These are phyloP conservation scores for Cryptosporidium ryanae DNA, from an alignment of 169 alveolate genomes.

Conservation along the genomic window DNA sequence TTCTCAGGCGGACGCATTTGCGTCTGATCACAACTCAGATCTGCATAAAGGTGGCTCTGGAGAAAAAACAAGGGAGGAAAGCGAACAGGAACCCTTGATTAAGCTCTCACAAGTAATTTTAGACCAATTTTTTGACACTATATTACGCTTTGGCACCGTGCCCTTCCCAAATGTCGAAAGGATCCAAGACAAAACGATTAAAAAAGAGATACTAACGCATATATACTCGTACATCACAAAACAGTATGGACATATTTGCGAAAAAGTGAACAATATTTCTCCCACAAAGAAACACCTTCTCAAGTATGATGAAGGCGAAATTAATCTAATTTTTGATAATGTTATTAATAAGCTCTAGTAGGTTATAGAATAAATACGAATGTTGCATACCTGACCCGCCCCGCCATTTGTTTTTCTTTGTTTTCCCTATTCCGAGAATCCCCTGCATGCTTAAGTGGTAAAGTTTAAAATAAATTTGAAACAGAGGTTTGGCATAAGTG, in stretches of 20 bases:
- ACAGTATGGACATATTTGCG: constrained; percentile 29
- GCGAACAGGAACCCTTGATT: constrained; percentile 41
- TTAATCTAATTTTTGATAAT: constrained; percentile 3
- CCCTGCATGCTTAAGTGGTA: no score
- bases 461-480: no score
- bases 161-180: constrained; percentile 56
- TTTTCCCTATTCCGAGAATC: no score
- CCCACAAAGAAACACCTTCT: constrained; percentile 27
- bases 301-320: constrained; percentile 5
- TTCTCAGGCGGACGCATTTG: no score
- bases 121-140: constrained; percentile 52
- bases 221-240: constrained; percentile 4
- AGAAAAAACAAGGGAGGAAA: background rate
- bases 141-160: constrained; percentile 55
- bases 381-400: no score
- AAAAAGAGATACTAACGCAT: background rate
- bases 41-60: background rate
- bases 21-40: background rate
- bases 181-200: constrained; percentile 26
- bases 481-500: no score
- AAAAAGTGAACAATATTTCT: constrained; percentile 27
- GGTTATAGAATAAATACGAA: no score
- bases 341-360: no score
- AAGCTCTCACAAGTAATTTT: constrained; percentile 68
- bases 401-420: no score